A percentile compares a stretch with the other conserved stretches of the same genome.
phyloP scores from a whole-genome alignment of 2,329 filamentous ascomycete species.

The Bipolaris cookei region DNA sequence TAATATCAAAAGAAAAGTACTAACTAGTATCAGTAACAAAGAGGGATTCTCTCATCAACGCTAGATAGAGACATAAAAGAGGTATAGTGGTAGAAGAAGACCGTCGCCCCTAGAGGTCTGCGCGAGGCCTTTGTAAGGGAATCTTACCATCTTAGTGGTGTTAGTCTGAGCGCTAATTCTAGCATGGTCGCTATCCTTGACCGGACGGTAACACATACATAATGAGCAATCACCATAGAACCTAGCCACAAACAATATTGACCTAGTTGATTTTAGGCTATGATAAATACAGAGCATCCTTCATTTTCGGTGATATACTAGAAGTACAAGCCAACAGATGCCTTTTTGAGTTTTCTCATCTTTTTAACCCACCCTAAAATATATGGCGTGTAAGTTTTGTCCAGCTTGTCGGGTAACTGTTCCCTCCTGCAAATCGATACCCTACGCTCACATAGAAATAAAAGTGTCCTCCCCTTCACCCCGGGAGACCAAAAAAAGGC shows the following conservation, averaged over 20 bases:
- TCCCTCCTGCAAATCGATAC: slow-evolving; percentile 3
- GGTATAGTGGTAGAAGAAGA: too few species aligned
- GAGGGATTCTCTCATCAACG: too few species aligned
- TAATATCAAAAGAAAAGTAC: too few species aligned
- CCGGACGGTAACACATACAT: background rate
- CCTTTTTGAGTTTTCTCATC: slow-evolving; percentile 3
- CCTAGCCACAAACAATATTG: too few species aligned
- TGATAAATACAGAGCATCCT: background rate
- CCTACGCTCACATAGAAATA: slow-evolving; percentile 1
- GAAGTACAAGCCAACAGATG: background rate
- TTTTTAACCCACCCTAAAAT: background rate
- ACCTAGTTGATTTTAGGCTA: background rate
- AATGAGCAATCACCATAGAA: background rate
- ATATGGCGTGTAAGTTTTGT: background rate
- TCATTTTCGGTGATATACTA: background rate
- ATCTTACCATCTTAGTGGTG: too few species aligned
- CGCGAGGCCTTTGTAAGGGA: too few species aligned
- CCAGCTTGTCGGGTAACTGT: slow-evolving; percentile 1
- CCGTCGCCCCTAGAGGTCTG: too few species aligned
- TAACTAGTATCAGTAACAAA: too few species aligned
- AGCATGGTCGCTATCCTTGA: too few species aligned
- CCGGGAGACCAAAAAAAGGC: slow-evolving; percentile 4
- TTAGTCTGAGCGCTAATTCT: too few species aligned
- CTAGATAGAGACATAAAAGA: too few species aligned
- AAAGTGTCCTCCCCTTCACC: slow-evolving; percentile 3